Evolutionary conservation across 2,329 filamentous ascomycete species (phyloP).

Genomic region (Alternaria rosae): DNA sequence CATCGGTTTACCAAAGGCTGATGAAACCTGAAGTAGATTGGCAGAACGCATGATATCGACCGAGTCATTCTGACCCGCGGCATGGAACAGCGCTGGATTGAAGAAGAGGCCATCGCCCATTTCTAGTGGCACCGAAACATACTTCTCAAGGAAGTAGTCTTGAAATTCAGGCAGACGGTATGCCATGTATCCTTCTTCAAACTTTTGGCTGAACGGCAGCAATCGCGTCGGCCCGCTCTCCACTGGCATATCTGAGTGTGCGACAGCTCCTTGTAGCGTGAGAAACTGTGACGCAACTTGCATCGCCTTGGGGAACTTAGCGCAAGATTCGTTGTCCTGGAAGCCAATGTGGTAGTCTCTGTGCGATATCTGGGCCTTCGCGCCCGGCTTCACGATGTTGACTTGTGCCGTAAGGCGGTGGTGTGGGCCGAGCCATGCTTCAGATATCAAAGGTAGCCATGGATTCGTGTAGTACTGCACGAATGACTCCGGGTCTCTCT

Average conservation of each 20-base stretch:
- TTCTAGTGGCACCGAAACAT: slow-evolving; percentile 61
- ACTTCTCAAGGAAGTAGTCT: slow-evolving; percentile 61
- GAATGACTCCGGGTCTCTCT: slow-evolving; percentile 62
- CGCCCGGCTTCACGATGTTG: slow-evolving; percentile 68
- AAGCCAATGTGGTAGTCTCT: slow-evolving; percentile 72
- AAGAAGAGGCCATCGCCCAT: slow-evolving; percentile 70
- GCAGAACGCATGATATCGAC: slow-evolving; percentile 61
- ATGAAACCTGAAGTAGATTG: slow-evolving; percentile 69
- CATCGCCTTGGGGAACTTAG: slow-evolving; percentile 59
- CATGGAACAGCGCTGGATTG: slow-evolving; percentile 69
- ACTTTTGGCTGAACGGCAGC: slow-evolving; percentile 67
- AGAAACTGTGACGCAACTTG: slow-evolving; percentile 65
- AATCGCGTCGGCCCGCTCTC: slow-evolving; percentile 67
- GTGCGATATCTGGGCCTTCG: slow-evolving; percentile 64
- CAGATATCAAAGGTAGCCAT: slow-evolving; percentile 61
- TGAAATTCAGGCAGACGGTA: slow-evolving; percentile 63
- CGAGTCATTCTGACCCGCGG: slow-evolving; percentile 65
- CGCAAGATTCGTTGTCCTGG: slow-evolving; percentile 57
- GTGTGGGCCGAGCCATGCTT: slow-evolving; percentile 66
- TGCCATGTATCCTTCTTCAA: slow-evolving; percentile 65
- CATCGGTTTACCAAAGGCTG: slow-evolving; percentile 70
- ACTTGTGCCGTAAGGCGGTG: slow-evolving; percentile 69
- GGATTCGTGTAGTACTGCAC: slow-evolving; percentile 67
- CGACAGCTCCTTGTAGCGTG: slow-evolving; percentile 69
- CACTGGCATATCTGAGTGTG: slow-evolving; percentile 67